Base-by-base conservation (phyloP, 148 eudicot species). In the Pouteria glomerata region DNA sequence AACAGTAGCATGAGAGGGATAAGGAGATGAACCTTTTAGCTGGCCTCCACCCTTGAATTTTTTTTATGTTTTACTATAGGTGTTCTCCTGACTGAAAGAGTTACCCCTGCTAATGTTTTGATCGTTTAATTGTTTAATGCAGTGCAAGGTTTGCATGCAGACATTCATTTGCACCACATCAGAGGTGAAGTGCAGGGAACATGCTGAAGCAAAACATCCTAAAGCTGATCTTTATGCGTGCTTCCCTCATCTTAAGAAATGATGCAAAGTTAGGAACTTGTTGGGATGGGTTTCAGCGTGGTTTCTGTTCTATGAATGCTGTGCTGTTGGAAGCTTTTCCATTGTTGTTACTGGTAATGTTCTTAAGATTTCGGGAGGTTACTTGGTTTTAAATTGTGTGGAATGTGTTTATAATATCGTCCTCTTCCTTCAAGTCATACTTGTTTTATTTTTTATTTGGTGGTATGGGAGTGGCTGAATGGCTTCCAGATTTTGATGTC, bases 111-210 rank as follows among this genome's bases (percentile, higher is more conserved):
- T 19, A 21, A 31, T 55, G 57, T 61, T 24, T 52, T 8, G 68
- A 35, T 33, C 21, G 21, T 6, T 23, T 45, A 31, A 1, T 79
- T 67, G n/a, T 37, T 66, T 53, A 33, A 48, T 84, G 91, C 90
- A 92, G 98, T 92, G 98, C 87, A 92, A 92, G 86, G 96, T 90
- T 30, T 92, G 98, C 78, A 90, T 92, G 98, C 98, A 92, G 81
- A 92, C 98, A 24, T 92, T 92, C 78, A 90, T 92, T 0, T 92
- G 96, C 87, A 92, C 97, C 13, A 92, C 97, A 19, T 79, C 97
- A 12, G 97, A 92, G 83, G 96, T 90, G 78, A 90, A 92, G 76
- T 92, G 98, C 71, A 88, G 81, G 76, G 96, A 92, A 79, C 96
- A 92, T 74, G 98, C 98, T 16, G 98, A 92, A 80, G 96, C 96